Conservation (phyloP, 1,284 basidiomycete genomes). For the Wallemia mellicola region DNA sequence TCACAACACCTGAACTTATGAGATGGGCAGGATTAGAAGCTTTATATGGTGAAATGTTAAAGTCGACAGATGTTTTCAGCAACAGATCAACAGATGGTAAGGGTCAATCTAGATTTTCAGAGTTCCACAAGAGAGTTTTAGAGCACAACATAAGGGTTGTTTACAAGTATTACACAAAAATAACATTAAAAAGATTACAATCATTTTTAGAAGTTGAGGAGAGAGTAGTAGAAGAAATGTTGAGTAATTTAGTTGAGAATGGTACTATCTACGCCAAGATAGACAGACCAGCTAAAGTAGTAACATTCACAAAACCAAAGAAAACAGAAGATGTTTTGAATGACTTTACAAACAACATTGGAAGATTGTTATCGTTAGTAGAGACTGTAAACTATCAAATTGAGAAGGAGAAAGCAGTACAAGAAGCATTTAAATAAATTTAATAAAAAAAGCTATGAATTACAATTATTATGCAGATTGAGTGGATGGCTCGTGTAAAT, state of each 20-base stretch:
- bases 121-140: conserved; percentile 78
- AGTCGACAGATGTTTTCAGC: conserved; percentile 46
- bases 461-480: background rate
- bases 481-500: background rate
- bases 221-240: conserved; percentile 54
- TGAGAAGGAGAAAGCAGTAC: background rate
- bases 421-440: background rate
- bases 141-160: conserved; percentile 96
- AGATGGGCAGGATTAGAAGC: conserved; percentile 87
- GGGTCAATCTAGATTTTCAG: conserved; percentile 62
- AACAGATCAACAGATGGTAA: conserved; percentile 11
- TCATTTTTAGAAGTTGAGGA: conserved; percentile 59
- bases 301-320: conserved; percentile 53
- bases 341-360: conserved; percentile 85
- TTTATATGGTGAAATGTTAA: conserved; percentile 59
- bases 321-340: conserved; percentile 68
- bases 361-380: conserved; percentile 28
- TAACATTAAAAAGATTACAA: conserved; percentile 53
- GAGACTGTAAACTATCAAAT: conserved; percentile 8
- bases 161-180: conserved; percentile 76
- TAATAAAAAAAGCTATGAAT: background rate
- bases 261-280: conserved; percentile 79
- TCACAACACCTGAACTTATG: conserved; percentile 84
- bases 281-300: conserved; percentile 65
- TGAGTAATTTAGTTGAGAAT: conserved; percentile 65